Percentiles rank a stretch among this genome's conserved stretches.
These are phyloP conservation scores for Ceratobasidium theobromae DNA, from an alignment of 1,284 basidiomycete genomes.

Conservation along the genomic window DNA sequence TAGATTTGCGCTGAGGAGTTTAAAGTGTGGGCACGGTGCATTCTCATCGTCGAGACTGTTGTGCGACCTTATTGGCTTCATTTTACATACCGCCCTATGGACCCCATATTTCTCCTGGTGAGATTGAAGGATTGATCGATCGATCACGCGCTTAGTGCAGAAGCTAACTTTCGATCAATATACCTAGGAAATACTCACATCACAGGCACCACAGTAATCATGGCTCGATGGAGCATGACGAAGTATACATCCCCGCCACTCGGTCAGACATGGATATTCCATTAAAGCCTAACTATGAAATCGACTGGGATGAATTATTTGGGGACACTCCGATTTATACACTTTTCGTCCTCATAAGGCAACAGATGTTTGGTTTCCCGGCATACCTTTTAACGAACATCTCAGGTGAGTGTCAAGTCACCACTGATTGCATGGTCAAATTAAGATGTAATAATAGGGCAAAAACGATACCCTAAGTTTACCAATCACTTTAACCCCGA, in stretches of 20 bases:
- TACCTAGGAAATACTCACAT: constrained; percentile 44
- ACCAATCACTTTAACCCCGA: constrained; percentile 63
- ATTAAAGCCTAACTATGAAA: not conserved
- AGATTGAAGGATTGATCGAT: not conserved
- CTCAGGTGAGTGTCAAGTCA: constrained; percentile 54
- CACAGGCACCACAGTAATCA: constrained; percentile 51
- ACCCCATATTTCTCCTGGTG: constrained; percentile 48
- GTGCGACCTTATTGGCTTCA: constrained; percentile 30
- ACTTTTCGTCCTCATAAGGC: constrained; percentile 31
- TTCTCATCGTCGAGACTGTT: constrained; percentile 37
- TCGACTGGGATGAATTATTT: constrained; percentile 32
- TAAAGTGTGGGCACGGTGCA: constrained; percentile 25
- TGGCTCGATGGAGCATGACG: constrained; percentile 60
- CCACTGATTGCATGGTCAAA: not conserved
- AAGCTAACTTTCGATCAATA: too few relatives aligned
- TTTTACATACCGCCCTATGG: constrained; percentile 44
- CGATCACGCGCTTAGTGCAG: too few relatives aligned
- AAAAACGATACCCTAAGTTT: constrained; percentile 34
- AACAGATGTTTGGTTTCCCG: constrained; percentile 38
- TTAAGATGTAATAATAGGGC: not conserved
- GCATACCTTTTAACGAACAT: constrained; percentile 56
- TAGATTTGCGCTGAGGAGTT: not conserved
- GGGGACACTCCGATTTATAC: constrained; percentile 34
- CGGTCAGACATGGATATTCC: constrained; percentile 28
- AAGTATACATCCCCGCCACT: constrained; percentile 42